Evolutionary conservation across 371 early-diverging fungal genomes (phyloP).

Genomic region (Mortierella polycephala): DNA sequence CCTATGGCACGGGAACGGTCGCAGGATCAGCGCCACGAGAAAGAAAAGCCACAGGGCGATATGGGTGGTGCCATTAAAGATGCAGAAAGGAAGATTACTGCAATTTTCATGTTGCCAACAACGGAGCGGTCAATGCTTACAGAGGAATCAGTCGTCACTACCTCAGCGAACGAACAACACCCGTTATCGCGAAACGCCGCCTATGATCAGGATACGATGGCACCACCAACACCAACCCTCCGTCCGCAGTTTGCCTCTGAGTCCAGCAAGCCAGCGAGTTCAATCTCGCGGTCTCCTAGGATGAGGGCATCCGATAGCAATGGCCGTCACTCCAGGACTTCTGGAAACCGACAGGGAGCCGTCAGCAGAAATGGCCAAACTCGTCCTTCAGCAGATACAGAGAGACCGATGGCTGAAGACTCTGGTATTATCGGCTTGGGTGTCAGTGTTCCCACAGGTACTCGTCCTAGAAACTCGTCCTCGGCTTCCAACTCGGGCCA

Average conservation of each 20-base stretch:
- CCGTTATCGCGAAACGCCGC: background rate
- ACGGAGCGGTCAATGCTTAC: background rate
- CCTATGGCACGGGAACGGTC: background rate
- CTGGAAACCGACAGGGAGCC: background rate
- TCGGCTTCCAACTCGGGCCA: background rate
- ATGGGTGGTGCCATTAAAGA: slow-evolving; percentile 8
- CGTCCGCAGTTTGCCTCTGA: background rate
- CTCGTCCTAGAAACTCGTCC: slow-evolving; percentile 1
- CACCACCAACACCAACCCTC: background rate
- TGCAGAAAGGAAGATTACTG: slow-evolving; percentile 15
- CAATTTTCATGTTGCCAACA: slow-evolving; percentile 5
- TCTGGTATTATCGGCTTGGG: slow-evolving; percentile 20
- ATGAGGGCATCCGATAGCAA: background rate
- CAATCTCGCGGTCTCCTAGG: background rate
- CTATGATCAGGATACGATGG: background rate
- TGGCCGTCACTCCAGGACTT: background rate
- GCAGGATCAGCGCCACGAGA: background rate
- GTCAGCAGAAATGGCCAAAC: background rate
- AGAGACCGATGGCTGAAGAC: background rate
- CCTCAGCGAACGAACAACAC: background rate
- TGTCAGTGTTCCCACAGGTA: slow-evolving; percentile 14
- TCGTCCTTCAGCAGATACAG: background rate
- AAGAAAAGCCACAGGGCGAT: background rate
- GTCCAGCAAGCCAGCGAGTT: background rate
- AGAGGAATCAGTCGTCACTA: slow-evolving; percentile 5